Evolutionary conservation across 208 protist species (phyloP).

Genomic region (Porcisia deanei): DNA sequence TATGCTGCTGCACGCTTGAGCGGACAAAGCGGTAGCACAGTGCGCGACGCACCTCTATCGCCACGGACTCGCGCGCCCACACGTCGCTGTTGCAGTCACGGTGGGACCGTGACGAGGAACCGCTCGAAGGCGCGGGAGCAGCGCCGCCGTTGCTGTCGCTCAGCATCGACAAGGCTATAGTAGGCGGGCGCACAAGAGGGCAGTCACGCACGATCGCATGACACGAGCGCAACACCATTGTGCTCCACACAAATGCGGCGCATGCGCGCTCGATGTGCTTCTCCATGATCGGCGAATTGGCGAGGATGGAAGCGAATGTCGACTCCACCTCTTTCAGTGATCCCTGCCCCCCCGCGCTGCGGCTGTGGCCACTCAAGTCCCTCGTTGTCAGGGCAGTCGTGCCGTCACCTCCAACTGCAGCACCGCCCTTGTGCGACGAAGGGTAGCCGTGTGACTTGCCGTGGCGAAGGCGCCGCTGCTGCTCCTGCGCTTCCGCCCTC

Average conservation of each 20-base stretch:
- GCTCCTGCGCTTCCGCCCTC: constrained; percentile 38
- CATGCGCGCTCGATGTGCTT: constrained; percentile 61
- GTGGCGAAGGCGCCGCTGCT: constrained; percentile 20
- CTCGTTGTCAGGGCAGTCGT: background rate
- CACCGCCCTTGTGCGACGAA: background rate
- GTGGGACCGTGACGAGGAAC: background rate
- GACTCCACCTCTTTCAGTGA: constrained; percentile 34
- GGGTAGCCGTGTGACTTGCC: background rate
- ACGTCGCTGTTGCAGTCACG: constrained; percentile 6
- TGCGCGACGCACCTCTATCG: constrained; percentile 38
- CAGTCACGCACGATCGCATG: constrained; percentile 35
- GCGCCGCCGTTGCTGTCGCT: background rate
- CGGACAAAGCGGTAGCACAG: constrained; percentile 56
- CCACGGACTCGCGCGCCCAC: constrained; percentile 28
- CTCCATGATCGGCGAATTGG: constrained; percentile 37
- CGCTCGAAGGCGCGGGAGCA: background rate
- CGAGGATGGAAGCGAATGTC: constrained; percentile 48
- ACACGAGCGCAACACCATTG: constrained; percentile 46
- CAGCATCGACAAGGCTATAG: constrained; percentile 8
- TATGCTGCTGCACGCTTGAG: constrained; percentile 60
- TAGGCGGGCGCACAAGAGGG: constrained; percentile 2
- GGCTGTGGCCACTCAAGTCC: background rate
- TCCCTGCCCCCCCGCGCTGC: background rate
- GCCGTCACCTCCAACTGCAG: background rate
- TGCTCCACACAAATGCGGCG: constrained; percentile 64